Evolutionary conservation across 2,329 filamentous ascomycete genomes (phyloP), one percentile per base, ranked within the genome.

Genomic region (Phialocephala subalpina): DNA sequence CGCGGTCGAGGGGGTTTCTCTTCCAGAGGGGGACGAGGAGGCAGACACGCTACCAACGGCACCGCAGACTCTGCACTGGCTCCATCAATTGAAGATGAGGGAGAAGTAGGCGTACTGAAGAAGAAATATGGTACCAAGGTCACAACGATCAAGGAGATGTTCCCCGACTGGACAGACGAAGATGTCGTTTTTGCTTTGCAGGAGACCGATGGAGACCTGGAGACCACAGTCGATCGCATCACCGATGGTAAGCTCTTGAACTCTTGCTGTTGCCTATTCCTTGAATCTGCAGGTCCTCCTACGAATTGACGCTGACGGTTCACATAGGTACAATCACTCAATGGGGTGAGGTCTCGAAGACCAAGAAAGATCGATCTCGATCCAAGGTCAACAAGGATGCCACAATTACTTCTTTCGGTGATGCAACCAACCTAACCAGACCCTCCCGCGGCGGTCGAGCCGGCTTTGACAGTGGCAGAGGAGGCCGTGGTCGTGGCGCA

Each of bases 141-240:
- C 74, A 84, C 85, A 69, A 89, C 90, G 75, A 89, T 99, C 78
- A 94, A 93, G 82, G 94, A 97, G 80, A 90, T 98, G 83, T 97
- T 97, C 83, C 89, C 93, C 67, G 91, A 94, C 80, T 98, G 95
- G 96, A 95, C 94, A 74, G 93, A 97, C 77, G 93, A 94, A 79
- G 95, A 98, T 79, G 88, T 98, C 70, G 89, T 98, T 70, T 96
- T 96, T 79, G 94, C 94, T 69, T 86, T 99, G 67, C 89, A 97
- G 80, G 96, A 99, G 83, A 91, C 90, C 64, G 87, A 92, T 74
- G 92, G 92, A 74, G 92, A 96, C 80, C 84, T 93, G 75, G 87
- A 91, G 73, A 81, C 87, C 74, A 88, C 92, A 71, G 91, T 92
- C 77, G 89, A 91, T 75, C 89, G 90, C 80, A 95, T 96, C 79